Evolutionary conservation across 225 moss, liverwort and hornwort species (phyloP).

Genomic region (Antitrichia curtipendula): DNA sequence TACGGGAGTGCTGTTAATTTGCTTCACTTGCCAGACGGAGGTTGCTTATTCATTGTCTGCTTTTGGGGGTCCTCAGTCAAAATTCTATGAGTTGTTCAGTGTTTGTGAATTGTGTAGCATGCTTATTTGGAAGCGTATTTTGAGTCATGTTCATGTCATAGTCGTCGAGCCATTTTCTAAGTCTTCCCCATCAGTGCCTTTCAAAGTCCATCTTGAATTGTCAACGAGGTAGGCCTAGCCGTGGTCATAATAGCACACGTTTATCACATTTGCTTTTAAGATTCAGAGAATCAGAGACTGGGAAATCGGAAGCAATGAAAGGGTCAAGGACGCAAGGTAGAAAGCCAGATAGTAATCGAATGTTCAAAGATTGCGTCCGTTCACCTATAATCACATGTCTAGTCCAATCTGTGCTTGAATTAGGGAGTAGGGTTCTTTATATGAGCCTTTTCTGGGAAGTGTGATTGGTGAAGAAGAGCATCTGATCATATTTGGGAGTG

Average conservation of each 20-base stretch:
- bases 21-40: background rate
- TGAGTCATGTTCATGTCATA: background rate
- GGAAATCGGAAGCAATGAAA: background rate
- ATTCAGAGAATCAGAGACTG: background rate
- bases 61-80: background rate
- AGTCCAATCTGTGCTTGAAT: background rate
- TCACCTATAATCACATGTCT: background rate
- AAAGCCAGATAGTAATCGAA: background rate
- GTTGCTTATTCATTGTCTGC: background rate
- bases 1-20: background rate
- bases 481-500: background rate
- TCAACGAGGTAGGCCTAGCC: background rate
- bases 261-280: background rate
- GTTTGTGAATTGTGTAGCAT: background rate
- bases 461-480: background rate
- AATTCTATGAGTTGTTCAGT: background rate
- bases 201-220: background rate
- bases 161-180: background rate
- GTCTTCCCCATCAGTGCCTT: background rate
- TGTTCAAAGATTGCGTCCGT: background rate
- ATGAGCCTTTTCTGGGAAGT: too few species aligned
- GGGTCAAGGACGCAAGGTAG: background rate
- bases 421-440: background rate
- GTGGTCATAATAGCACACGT: background rate
- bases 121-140: background rate